These are phyloP conservation scores for Monosporascus sp. DNA, from an alignment of 2,329 filamentous ascomycete genomes.

Conservation along the genomic window DNA sequence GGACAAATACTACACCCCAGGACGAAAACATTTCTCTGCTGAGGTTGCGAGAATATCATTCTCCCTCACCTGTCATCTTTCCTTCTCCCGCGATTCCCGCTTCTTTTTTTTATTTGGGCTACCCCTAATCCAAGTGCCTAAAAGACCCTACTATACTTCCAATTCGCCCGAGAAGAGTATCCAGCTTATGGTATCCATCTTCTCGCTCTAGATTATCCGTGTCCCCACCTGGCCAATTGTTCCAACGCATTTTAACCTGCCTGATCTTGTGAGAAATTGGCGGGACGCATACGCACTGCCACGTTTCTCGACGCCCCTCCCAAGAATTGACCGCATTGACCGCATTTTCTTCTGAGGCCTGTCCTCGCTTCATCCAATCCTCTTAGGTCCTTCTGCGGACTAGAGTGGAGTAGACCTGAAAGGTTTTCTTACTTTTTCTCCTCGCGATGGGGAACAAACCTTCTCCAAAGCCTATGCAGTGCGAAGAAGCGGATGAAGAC, in stretches of 20 bases:
- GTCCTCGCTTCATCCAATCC: neutral
- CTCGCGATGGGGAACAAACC: conserved; percentile 36
- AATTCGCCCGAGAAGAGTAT: too few species aligned
- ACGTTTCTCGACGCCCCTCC: neutral
- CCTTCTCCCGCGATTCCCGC: conserved; percentile 1
- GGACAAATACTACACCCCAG: conserved; percentile 8
- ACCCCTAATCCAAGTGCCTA: neutral
- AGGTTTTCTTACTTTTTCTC: conserved; percentile 10
- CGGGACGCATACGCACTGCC: conserved; percentile 1
- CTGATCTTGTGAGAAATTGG: neutral
- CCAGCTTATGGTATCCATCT: too few species aligned
- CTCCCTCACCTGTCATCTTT: neutral
- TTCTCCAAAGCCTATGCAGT: conserved; percentile 27
- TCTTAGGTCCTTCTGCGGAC: conserved; percentile 10
- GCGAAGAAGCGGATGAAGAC: conserved; percentile 49
- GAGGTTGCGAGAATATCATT: neutral
- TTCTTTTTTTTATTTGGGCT: conserved; percentile 1
- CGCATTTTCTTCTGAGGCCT: neutral
- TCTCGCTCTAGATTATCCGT: neutral
- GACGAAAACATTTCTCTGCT: conserved; percentile 1
- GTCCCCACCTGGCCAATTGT: neutral
- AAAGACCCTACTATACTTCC: neutral
- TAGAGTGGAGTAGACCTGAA: neutral
- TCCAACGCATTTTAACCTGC: neutral
- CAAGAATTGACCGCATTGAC: neutral